Evolutionary conservation across 176 grass and related monocot species (phyloP), one percentile per base, ranked within the genome.

Genomic region (Stipa capillata): DNA sequence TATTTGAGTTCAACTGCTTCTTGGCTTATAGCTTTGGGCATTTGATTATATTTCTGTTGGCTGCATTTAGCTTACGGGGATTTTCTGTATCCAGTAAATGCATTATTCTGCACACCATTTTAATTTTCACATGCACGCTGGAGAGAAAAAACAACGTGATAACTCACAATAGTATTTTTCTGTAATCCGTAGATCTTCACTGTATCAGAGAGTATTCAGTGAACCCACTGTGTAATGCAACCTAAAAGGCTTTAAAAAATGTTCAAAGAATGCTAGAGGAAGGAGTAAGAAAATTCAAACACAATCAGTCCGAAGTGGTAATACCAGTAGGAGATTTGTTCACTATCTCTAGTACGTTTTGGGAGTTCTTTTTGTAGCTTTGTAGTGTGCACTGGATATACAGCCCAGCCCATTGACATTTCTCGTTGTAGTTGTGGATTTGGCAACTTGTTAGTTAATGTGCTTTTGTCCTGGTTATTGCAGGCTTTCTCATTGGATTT

Each of bases 401-500:
- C 54, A 55, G 17, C 25, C 11, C 7, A 29, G 18, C 41, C 24
- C 8, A 59, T 74, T 73, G 8, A 0, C 32, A 49, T 68, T 29
- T 4, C 27, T 14, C 2, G 16, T 81, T 10, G 37, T 42, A 41
- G 12, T 31, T 43, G 54, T 50, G 55, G 28, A 36, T 71, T 45
- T 16, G 33, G 6, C 2, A 36, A 42, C 64, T 72, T 23, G 16
- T n/a, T 48, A 73, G 15, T 57, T 80, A 60, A 79, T 78, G n/a
- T 74, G 28, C 10, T 64, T 24, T 65, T 29, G 14, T 77, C 45
- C 25, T 84, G 57, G 57, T 67, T 61, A 83, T 79, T 89, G 58
- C 84, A 98, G 96, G 96, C 96, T 71, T 95, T 98, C 82, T 98
- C 96, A 17, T 91, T 98, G 81, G 92, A 92, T 81, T 98, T 98